Conservation (phyloP, 106 monocot species). For the Dactylorhiza incarnata region DNA sequence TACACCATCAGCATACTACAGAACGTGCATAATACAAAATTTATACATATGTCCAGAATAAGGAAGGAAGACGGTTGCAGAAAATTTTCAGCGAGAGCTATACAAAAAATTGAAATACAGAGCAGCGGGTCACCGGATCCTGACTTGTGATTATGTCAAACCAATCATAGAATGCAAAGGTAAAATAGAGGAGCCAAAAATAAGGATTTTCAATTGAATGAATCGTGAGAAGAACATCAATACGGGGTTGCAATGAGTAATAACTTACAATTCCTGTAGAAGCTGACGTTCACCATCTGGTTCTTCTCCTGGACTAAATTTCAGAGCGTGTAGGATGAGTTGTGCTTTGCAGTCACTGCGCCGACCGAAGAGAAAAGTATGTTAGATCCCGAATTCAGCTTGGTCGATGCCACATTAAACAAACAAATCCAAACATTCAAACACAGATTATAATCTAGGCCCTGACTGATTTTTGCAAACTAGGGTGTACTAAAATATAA, state of each 20-base stretch:
- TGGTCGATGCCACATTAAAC: no score
- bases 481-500: no score
- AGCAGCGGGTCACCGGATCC: neutral
- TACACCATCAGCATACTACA: neutral
- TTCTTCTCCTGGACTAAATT: neutral
- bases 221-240: neutral
- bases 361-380: no score
- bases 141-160: neutral
- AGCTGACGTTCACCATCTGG: slow-evolving; percentile 32
- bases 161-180: neutral
- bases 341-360: no score
- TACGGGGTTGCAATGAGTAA: no score
- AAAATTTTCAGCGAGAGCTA: neutral
- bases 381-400: no score
- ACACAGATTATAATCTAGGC: no score
- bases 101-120: neutral
- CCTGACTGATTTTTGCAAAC: no score
- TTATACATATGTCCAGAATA: neutral
- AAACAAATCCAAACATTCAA: no score
- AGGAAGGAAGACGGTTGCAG: neutral
- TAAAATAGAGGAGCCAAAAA: neutral
- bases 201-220: neutral
- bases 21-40: neutral
- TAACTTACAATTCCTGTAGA: slow-evolving; percentile 21
- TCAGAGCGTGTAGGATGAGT: no score